Percentiles rank a stretch among this genome's conserved stretches.
Conservation (phyloP, 83 land plant genomes). For the Picea abies region DNA sequence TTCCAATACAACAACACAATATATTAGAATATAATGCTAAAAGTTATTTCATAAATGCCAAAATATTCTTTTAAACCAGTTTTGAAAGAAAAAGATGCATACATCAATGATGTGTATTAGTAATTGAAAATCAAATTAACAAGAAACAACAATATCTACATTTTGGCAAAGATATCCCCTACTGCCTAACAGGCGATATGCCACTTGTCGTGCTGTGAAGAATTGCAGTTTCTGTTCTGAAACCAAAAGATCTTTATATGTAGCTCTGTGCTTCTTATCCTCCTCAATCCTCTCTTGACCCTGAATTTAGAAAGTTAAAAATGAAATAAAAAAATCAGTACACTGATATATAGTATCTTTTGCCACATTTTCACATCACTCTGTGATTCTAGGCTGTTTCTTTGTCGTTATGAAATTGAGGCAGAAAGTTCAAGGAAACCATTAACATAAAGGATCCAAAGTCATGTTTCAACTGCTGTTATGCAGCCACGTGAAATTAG, state of each 20-base stretch:
- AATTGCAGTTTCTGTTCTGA: constrained; percentile 82
- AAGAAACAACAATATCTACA: constrained; percentile 32
- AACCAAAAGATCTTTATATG: constrained; percentile 57
- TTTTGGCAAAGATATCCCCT: constrained; percentile 91
- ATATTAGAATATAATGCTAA: too few relatives aligned
- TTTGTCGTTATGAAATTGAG: not conserved
- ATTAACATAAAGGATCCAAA: not conserved
- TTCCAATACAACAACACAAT: too few relatives aligned
- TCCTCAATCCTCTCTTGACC: constrained; percentile 70
- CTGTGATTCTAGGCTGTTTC: not conserved
- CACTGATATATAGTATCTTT: not conserved
- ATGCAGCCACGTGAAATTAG: too few relatives aligned
- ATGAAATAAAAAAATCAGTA: not conserved
- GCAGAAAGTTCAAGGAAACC: not conserved
- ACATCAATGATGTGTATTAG: not conserved
- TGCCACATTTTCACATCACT: not conserved
- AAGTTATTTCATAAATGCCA: too few relatives aligned
- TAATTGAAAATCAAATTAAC: not conserved
- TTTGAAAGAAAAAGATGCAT: not conserved
- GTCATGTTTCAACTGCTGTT: not conserved
- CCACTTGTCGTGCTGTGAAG: constrained; percentile 90
- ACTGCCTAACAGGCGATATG: constrained; percentile 91
- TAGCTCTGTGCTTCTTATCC: constrained; percentile 80
- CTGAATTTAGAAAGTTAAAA: constrained; percentile 27
- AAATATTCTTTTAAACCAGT: not conserved